Evolutionary conservation across 2,329 filamentous ascomycete species (phyloP), one percentile per base, ranked within the genome.

Genomic region (Talaromyces rugulosus): DNA sequence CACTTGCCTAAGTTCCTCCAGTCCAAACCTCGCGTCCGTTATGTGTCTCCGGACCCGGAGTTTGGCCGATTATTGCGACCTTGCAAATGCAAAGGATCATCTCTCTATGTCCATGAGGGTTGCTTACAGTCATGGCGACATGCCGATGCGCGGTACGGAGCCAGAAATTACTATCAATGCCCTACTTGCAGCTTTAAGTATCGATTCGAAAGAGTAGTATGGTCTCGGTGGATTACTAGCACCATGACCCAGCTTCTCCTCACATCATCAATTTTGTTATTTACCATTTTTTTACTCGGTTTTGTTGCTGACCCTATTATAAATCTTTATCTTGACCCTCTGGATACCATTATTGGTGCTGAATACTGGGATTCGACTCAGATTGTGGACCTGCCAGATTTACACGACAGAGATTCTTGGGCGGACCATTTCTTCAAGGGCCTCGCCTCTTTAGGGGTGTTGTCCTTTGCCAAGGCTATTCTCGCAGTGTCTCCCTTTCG

Each of bases 231-330:
- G 77, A 80, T 92, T 57, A 86, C 84, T 71, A 90, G 87, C 78
- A 82, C 82, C 66, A 74, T 84, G 60, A 81, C 89, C 4, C 89
- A 96, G 71, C 78, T 91, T 33, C 72, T 78, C 1, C 79, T 98
- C 68, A 97, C 94, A 0, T 67, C 91, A 2, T 56, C 82, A 23
- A 89, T 96, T 65, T 84, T 97, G 66, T 62, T 92, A 40, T 64
- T 87, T 51, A 83, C 88, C 58, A 83, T 96, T 30, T 98, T 96
- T 71, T 44, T 91, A 0, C 85, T 98, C 61, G 95, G 95, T 50
- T 98, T 97, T 70, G 78, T 98, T 66, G 94, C 93, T 63, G 93
- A 98, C 75, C 93, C 93, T 1, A 91, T 98, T 63, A 89, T 98
- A 74, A 91, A 92, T 68, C 79, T 96, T 31, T 96, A 94, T 80